Base-by-base conservation (phyloP, 176 grass and related monocot species). In the Carex cristatella region DNA sequence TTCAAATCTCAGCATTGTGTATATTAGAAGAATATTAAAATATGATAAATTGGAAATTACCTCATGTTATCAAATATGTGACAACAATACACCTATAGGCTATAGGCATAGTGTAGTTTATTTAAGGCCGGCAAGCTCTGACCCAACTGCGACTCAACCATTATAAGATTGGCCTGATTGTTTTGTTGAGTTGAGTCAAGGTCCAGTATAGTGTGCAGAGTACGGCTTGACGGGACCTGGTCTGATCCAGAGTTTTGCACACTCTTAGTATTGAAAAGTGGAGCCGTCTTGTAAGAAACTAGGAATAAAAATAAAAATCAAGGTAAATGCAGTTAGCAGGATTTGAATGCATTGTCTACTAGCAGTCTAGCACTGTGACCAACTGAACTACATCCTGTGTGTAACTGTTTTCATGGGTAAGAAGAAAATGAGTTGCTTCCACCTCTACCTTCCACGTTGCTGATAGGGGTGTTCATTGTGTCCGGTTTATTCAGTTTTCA, bases 11-110 rank as follows among this genome's bases (percentile, higher is more conserved):
- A 80, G 75, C 7, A 23, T 60, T 28, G 11, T 30, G 18, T 81
- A 37, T n/a, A 16, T 38, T 61, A 12, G 15, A 35, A 37, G 7
- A 51, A 51, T 51, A 51, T 51, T 51, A 51, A 51, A 51, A 61
- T 59, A 19, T 35, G 28, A 10, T 59, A 81, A 62, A 81, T 81
- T 81, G 30, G 28, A 81, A 37, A 35, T 81, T 81, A 37, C 30
- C 32, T 81, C 4, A 28, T 9, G 62, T 65, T 79, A 57, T 57
- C 4, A 7, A 55, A 28, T 40, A 79, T 16, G 46, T 15, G 1
- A 19, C 13, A 54, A 27, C 62, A 54, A 56, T 79, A 54, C 13
- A 30, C 44, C n/a, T 35, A 58, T 19, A 23, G 66, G 66, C n/a
- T 35, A 58, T 19, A 23, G 66, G 66, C 35, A 3, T 40, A 40